Evolutionary conservation across 768 basidiomycete genomes (phyloP).

Genomic region (Mycena rebaudengoi): DNA sequence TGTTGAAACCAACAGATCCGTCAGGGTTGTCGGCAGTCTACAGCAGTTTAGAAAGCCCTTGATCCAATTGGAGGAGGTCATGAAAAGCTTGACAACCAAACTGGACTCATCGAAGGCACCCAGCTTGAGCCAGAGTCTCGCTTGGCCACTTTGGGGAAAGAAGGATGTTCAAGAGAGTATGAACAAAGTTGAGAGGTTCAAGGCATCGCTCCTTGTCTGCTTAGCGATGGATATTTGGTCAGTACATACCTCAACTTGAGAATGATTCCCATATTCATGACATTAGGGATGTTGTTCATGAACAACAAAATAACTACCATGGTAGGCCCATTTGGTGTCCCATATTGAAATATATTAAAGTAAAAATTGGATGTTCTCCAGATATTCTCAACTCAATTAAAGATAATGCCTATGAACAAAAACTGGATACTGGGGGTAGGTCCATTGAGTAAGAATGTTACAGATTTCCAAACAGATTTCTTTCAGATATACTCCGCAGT

Average conservation of each 20-base stretch:
- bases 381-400: too few relatives aligned
- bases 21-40: background rate
- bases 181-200: background rate
- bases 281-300: too few relatives aligned
- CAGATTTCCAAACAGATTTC: too few relatives aligned
- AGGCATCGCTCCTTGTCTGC: background rate
- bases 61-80: background rate
- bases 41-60: background rate
- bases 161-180: background rate
- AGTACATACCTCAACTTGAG: background rate
- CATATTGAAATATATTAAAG: too few relatives aligned
- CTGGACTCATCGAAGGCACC: background rate
- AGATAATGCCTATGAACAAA: too few relatives aligned
- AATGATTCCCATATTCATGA: too few relatives aligned
- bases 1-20: background rate
- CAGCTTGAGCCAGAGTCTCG: background rate
- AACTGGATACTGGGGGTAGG: too few relatives aligned
- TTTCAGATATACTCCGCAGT: too few relatives aligned
- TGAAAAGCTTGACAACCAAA: background rate
- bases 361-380: too few relatives aligned
- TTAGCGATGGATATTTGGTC: background rate
- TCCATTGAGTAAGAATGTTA: too few relatives aligned
- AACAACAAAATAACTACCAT: too few relatives aligned
- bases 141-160: background rate
- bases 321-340: too few relatives aligned